phyloP scores from a whole-genome alignment of 257 asterid species.

The Jacaranda copaia region DNA sequence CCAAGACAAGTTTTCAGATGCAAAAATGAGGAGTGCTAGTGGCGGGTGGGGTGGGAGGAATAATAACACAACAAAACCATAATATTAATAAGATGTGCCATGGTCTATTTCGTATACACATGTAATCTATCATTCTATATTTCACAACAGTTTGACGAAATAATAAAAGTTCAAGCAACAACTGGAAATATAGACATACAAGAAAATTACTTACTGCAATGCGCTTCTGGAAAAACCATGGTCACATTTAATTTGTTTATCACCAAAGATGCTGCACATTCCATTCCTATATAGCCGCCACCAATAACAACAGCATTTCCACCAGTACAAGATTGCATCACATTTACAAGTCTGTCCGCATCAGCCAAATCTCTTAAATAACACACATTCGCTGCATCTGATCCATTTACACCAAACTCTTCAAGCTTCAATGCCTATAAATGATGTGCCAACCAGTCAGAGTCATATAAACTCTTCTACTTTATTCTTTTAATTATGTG shows the following conservation, averaged over 20 bases:
- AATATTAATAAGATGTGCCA: not conserved
- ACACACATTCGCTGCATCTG: conserved; percentile 74
- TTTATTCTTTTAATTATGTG: not conserved
- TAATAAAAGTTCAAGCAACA: not conserved
- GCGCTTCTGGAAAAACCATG: conserved; percentile 89
- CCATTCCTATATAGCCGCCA: conserved; percentile 93
- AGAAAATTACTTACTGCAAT: conserved; percentile 62
- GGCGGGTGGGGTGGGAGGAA: not conserved
- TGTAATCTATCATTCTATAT: not conserved
- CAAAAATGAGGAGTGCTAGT: not conserved
- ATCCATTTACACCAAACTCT: conserved; percentile 82
- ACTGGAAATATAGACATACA: not conserved
- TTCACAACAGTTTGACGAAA: not conserved
- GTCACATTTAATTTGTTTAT: conserved; percentile 69
- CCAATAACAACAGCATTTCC: conserved; percentile 82
- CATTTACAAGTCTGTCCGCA: conserved; percentile 66
- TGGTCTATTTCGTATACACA: not conserved
- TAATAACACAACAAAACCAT: not conserved
- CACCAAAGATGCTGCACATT: conserved; percentile 79
- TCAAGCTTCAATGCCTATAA: conserved; percentile 76
- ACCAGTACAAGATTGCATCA: conserved; percentile 63
- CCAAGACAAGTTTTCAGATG: not conserved
- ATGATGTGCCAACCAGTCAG: conserved; percentile 26
- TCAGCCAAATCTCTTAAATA: conserved; percentile 75
- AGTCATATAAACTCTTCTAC: conserved; percentile 22